These are phyloP conservation scores for Mycena capillaripes DNA, from an alignment of 768 basidiomycete species.

Conservation along the genomic window DNA sequence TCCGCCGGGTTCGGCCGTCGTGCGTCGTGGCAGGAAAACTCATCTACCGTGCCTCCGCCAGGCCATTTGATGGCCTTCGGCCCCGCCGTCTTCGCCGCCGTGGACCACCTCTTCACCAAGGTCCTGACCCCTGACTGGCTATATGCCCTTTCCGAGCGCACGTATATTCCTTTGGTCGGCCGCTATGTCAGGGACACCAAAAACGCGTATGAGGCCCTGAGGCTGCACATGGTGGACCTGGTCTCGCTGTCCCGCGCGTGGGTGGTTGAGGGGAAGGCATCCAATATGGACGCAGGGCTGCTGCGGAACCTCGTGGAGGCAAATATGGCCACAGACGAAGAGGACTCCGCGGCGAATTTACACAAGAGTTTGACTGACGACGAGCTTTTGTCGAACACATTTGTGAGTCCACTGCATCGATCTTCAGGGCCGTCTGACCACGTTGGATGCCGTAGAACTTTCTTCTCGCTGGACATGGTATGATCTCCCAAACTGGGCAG, in stretches of 20 bases:
- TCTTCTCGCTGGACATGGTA: slow-evolving; percentile 65
- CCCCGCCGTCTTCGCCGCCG: slow-evolving; percentile 46
- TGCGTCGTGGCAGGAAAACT: slow-evolving; percentile 49
- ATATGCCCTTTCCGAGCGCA: slow-evolving; percentile 43
- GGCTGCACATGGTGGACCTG: slow-evolving; percentile 56
- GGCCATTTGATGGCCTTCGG: slow-evolving; percentile 54
- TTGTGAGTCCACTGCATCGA: slow-evolving; percentile 48
- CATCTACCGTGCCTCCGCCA: slow-evolving; percentile 39
- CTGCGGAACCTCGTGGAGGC: slow-evolving; percentile 62
- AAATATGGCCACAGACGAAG: slow-evolving; percentile 49
- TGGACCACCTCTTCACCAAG: slow-evolving; percentile 45
- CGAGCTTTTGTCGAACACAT: slow-evolving; percentile 63
- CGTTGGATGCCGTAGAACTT: slow-evolving; percentile 49
- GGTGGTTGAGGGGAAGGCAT: slow-evolving; percentile 43
- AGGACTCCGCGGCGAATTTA: slow-evolving; percentile 41
- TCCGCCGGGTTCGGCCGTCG: slow-evolving; percentile 59
- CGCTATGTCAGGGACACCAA: slow-evolving; percentile 45
- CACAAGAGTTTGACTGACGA: slow-evolving; percentile 55
- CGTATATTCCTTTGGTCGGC: slow-evolving; percentile 53
- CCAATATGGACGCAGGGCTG: slow-evolving; percentile 52
- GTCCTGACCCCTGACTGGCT: slow-evolving; percentile 51
- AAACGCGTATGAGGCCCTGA: slow-evolving; percentile 52
- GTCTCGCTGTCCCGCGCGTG: slow-evolving; percentile 53
- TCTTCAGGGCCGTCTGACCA: neutral
- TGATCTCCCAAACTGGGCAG: neutral